Evolutionary conservation across 2,329 filamentous ascomycete species (phyloP).

Genomic region (Colletotrichum abscissum): DNA sequence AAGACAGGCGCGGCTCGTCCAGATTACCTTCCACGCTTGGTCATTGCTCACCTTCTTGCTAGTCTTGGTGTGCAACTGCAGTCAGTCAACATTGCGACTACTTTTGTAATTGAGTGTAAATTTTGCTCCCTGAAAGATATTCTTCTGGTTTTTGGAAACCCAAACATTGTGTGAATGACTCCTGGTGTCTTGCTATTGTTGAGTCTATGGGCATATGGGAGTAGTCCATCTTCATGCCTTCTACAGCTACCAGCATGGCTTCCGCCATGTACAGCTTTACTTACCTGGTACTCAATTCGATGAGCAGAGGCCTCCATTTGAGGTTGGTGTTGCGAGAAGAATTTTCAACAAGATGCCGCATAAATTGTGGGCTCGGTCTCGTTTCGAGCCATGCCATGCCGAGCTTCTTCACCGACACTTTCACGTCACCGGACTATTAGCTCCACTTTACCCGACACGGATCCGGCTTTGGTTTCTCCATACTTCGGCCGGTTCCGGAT

Average conservation of each 20-base stretch:
- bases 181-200: too few species aligned
- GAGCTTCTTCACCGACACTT: not conserved
- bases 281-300: not conserved
- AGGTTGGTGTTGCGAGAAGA: not conserved
- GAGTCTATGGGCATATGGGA: too few species aligned
- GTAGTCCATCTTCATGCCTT: too few species aligned
- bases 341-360: not conserved
- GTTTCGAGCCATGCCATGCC: not conserved
- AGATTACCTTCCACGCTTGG: too few species aligned
- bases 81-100: too few species aligned
- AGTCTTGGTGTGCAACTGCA: too few species aligned
- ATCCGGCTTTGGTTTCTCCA: not conserved
- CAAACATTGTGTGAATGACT: too few species aligned
- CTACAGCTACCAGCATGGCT: too few species aligned
- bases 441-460: not conserved
- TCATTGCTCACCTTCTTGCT: too few species aligned
- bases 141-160: too few species aligned
- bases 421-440: not conserved
- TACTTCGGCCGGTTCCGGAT: not conserved
- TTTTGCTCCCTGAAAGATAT: too few species aligned
- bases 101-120: fast-evolving
- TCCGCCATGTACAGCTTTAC: too few species aligned
- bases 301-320: not conserved
- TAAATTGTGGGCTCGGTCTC: not conserved
- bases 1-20: not conserved